Evolutionary conservation across 2,329 filamentous ascomycete genomes (phyloP).

Genomic region (Cercospora berteroae): DNA sequence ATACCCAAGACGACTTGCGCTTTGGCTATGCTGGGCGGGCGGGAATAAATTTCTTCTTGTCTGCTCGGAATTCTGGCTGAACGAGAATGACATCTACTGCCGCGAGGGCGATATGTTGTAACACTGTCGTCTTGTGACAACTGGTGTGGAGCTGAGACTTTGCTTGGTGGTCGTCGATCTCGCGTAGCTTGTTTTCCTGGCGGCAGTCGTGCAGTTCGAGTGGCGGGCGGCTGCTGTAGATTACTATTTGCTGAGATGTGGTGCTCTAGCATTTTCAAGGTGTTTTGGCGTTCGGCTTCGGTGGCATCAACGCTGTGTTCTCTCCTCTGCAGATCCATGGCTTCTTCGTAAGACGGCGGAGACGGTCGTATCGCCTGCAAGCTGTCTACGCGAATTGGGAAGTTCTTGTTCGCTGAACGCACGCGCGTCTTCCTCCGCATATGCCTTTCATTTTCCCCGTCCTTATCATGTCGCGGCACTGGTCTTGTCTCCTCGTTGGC

Average conservation of each 20-base stretch:
- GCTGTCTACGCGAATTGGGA: not conserved
- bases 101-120: not conserved
- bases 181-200: not conserved
- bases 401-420: not conserved
- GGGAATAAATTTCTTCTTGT: not conserved
- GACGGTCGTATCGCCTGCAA: not conserved
- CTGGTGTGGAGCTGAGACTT: not conserved
- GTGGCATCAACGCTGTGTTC: not conserved
- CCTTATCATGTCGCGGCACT: not conserved
- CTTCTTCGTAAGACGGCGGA: constrained; percentile 2
- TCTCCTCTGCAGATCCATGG: not conserved
- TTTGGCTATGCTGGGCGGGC: constrained; percentile 1
- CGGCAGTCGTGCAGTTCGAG: not conserved
- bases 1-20: constrained; percentile 1
- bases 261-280: constrained; percentile 4
- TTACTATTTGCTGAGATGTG: not conserved
- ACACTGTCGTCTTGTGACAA: not conserved
- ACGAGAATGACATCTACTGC: not conserved
- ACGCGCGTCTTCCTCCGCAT: not conserved
- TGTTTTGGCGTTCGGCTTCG: not conserved
- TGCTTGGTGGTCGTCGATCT: not conserved
- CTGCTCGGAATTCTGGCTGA: constrained; percentile 1
- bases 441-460: not conserved
- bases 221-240: not conserved
- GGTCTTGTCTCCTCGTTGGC: not conserved